Conservation (phyloP, 495 filamentous ascomycete genomes). For the Pseudoneurospora amorphoporcata region DNA sequence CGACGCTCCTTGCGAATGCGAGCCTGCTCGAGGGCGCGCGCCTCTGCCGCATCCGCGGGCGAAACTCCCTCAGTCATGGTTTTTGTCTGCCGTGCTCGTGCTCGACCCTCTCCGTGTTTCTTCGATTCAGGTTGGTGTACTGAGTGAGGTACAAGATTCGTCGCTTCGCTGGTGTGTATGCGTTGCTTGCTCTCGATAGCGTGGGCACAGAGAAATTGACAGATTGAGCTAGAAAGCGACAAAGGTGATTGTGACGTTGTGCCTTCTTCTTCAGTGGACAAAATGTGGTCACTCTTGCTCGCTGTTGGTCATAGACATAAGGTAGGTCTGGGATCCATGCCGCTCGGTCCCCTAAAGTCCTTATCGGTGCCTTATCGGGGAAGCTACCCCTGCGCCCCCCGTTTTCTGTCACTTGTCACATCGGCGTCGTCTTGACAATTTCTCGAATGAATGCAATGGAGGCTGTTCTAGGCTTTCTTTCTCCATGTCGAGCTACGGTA, state of each 20-base stretch:
- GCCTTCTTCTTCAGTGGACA: not conserved
- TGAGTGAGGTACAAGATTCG: not conserved
- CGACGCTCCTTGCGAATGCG: slow-evolving; percentile 81
- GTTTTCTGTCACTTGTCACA: not conserved
- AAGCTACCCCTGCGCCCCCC: not conserved
- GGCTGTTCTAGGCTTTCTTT: not conserved
- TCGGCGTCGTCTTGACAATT: not conserved
- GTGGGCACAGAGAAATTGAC: not conserved
- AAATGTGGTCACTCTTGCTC: not conserved
- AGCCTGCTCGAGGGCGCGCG: slow-evolving; percentile 64
- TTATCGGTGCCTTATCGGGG: not conserved
- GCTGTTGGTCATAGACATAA: not conserved
- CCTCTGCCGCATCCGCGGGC: slow-evolving; percentile 38
- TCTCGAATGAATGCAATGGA: not conserved
- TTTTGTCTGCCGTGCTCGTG: not conserved
- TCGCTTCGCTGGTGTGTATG: not conserved
- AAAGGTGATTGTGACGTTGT: not conserved
- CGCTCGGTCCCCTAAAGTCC: not conserved
- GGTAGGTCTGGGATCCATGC: not conserved
- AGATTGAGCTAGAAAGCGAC: not conserved
- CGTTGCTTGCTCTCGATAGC: not conserved
- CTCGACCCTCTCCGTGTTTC: not conserved
- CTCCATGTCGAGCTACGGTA: not conserved
- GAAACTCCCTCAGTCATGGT: slow-evolving; percentile 17
- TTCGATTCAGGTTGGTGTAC: not conserved